These are phyloP conservation scores for Carex pumila DNA, from an alignment of 176 grass and related monocot genomes.

Conservation along the genomic window DNA sequence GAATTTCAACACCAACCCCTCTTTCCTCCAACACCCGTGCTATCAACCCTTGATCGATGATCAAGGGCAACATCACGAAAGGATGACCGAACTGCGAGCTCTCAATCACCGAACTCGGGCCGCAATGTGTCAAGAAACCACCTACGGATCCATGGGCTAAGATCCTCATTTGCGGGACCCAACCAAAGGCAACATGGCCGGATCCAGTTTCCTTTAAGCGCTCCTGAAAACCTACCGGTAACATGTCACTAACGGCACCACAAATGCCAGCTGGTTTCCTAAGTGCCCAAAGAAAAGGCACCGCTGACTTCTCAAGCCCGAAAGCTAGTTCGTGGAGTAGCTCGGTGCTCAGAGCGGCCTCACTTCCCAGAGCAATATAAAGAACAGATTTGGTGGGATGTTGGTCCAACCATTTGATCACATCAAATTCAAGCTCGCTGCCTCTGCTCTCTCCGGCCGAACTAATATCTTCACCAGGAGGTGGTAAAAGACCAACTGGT, in stretches of 20 bases:
- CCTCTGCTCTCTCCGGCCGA: background rate
- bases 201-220: background rate
- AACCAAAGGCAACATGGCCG: slow-evolving; percentile 11
- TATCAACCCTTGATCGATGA: slow-evolving; percentile 23
- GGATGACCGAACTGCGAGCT: slow-evolving; percentile 29
- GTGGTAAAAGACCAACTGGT: slow-evolving; percentile 22
- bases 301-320: slow-evolving; percentile 24
- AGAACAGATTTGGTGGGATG: slow-evolving; percentile 17
- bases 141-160: slow-evolving; percentile 23
- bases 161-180: slow-evolving; percentile 39
- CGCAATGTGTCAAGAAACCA: slow-evolving; percentile 40
- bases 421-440: background rate
- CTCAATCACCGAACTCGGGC: slow-evolving; percentile 33
- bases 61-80: slow-evolving; percentile 31
- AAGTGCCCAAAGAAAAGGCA: slow-evolving; percentile 39
- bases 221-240: slow-evolving; percentile 23
- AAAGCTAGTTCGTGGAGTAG: slow-evolving; percentile 13
- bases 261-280: background rate
- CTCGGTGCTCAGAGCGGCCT: slow-evolving; percentile 15
- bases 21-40: background rate
- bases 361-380: slow-evolving; percentile 33
- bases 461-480: background rate
- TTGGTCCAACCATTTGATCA: slow-evolving; percentile 23
- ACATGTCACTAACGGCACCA: background rate
- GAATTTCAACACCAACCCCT: slow-evolving; percentile 22